phyloP scores from a whole-genome alignment of 495 filamentous ascomycete genomes.

The Alectoria sarmentosa region DNA sequence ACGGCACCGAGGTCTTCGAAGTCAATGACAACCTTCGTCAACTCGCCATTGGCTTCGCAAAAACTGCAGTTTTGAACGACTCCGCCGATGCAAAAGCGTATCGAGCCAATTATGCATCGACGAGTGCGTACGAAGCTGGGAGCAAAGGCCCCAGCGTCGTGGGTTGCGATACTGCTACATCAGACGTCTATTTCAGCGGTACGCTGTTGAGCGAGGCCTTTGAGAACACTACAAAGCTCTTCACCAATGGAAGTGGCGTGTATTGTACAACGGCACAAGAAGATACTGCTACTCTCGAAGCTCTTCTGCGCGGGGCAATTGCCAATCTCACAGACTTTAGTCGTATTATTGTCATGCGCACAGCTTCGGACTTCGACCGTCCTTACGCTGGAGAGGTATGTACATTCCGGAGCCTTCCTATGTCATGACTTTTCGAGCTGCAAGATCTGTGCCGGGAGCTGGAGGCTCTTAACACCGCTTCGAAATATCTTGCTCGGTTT shows the following conservation, averaged over 20 bases:
- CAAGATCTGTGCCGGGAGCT: background rate
- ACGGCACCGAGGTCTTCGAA: constrained; percentile 75
- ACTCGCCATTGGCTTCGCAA: constrained; percentile 49
- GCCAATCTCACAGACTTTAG: constrained; percentile 55
- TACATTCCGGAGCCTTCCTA: background rate
- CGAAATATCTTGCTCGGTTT: background rate
- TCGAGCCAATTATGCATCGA: constrained; percentile 49
- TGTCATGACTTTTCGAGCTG: background rate
- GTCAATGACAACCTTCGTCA: constrained; percentile 55
- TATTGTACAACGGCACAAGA: constrained; percentile 72
- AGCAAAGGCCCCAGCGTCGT: constrained; percentile 48
- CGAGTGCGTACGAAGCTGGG: constrained; percentile 43
- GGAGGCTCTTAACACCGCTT: background rate
- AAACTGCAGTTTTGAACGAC: constrained; percentile 49
- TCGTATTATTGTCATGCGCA: constrained; percentile 67
- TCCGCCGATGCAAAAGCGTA: constrained; percentile 46
- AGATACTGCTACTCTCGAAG: constrained; percentile 66
- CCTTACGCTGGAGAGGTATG: constrained; percentile 47
- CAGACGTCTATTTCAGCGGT: constrained; percentile 67
- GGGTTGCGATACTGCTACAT: constrained; percentile 62
- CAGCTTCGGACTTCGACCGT: constrained; percentile 66
- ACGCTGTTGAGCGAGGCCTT: constrained; percentile 53
- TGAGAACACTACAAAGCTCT: constrained; percentile 54
- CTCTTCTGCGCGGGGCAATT: constrained; percentile 51
- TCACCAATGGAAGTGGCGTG: constrained; percentile 59